Evolutionary conservation across 805 yeast species (phyloP).

Genomic region (Hanseniaspora hatyaiensis): DNA sequence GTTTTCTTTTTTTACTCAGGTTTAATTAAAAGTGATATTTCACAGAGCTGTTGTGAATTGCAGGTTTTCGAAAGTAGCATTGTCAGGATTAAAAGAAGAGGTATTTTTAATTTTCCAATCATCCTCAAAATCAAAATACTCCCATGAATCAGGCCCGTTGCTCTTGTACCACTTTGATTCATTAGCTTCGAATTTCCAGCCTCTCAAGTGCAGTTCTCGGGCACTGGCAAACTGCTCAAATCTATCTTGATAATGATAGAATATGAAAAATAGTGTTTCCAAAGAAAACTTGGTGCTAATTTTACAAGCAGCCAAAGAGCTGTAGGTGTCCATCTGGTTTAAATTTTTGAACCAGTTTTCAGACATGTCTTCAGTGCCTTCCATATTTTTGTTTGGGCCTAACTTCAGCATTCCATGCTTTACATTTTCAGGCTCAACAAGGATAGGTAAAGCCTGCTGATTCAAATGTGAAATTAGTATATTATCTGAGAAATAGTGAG

Average conservation of each 20-base stretch:
- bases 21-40: background rate
- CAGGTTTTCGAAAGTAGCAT: slow-evolving; percentile 10
- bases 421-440: slow-evolving; percentile 6
- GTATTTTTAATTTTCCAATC: slow-evolving; percentile 16
- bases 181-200: slow-evolving; percentile 55
- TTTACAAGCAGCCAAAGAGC: slow-evolving; percentile 40
- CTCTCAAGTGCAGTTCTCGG: slow-evolving; percentile 59
- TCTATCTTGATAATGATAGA: slow-evolving; percentile 67
- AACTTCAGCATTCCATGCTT: slow-evolving; percentile 8
- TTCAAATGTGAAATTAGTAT: slow-evolving; percentile 19
- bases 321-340: slow-evolving; percentile 25
- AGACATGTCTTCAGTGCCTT: slow-evolving; percentile 8
- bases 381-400: slow-evolving; percentile 10
- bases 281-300: slow-evolving; percentile 61
- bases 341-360: slow-evolving; percentile 13
- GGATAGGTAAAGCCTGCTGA: slow-evolving; percentile 12
- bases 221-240: slow-evolving; percentile 70
- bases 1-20: too few relatives aligned
- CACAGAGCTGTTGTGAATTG: slow-evolving; percentile 4
- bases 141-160: slow-evolving; percentile 36
- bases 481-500: slow-evolving; percentile 27
- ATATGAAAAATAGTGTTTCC: slow-evolving; percentile 83
- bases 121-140: slow-evolving; percentile 71
- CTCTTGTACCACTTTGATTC: slow-evolving; percentile 29
- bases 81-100: background rate